Evolutionary conservation across 495 filamentous ascomycete species (phyloP).

Genomic region (Baudoinia panamericana): DNA sequence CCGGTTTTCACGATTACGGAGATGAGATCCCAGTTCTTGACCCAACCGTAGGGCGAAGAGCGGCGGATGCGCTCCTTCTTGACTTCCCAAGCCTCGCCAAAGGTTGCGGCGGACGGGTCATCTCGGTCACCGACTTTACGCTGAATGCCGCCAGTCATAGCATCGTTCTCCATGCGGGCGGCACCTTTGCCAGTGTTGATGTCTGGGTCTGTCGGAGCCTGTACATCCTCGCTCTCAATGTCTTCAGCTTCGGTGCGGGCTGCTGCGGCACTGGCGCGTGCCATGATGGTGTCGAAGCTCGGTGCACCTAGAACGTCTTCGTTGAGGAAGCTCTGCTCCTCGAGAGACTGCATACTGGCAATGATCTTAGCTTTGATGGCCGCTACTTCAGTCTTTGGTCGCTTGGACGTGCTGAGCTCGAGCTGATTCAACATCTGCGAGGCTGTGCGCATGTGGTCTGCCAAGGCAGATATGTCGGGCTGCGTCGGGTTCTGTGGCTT

Average conservation of each 20-base stretch:
- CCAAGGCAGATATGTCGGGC: conserved; percentile 59
- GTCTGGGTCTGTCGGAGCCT: conserved; percentile 33
- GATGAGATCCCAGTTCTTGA: conserved; percentile 68
- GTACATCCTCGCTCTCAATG: conserved; percentile 35
- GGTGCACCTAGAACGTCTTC: conserved; percentile 41
- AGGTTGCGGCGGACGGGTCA: conserved; percentile 66
- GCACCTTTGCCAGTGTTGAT: conserved; percentile 51
- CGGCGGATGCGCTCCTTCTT: conserved; percentile 67
- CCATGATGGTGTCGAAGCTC: conserved; percentile 62
- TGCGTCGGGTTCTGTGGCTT: conserved; percentile 37
- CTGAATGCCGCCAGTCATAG: conserved; percentile 62
- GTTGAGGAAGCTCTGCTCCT: conserved; percentile 60
- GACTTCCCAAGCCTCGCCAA: conserved; percentile 62
- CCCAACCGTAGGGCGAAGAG: conserved; percentile 62
- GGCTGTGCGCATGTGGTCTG: conserved; percentile 66
- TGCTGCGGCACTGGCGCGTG: conserved; percentile 35
- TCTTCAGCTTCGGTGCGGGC: conserved; percentile 28
- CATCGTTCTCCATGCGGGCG: conserved; percentile 68
- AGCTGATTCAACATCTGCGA: conserved; percentile 69
- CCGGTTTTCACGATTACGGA: conserved; percentile 73
- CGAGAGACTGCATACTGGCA: conserved; percentile 70
- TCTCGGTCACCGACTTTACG: conserved; percentile 57
- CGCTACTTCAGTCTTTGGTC: conserved; percentile 57
- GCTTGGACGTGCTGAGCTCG: conserved; percentile 55
- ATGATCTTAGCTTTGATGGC: conserved; percentile 67